phyloP scores from a whole-genome alignment of 2,329 filamentous ascomycete genomes.

The Aspergillus sp. region DNA sequence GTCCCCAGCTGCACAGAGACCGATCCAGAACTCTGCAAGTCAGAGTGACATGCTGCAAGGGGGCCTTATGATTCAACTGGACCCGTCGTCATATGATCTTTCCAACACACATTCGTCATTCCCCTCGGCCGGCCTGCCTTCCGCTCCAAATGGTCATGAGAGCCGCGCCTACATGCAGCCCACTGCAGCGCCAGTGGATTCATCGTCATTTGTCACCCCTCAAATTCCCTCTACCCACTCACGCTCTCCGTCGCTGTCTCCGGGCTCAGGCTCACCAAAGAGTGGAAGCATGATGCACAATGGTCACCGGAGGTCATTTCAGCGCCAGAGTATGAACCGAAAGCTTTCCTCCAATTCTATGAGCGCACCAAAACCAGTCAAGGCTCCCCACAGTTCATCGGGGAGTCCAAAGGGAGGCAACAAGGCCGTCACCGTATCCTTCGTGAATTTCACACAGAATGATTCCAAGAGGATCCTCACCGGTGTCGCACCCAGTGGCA shows the following conservation, averaged over 20 bases:
- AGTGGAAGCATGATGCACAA: constrained; percentile 26
- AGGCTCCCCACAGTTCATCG: constrained; percentile 29
- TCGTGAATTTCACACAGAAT: constrained; percentile 86
- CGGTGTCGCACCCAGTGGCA: constrained; percentile 88
- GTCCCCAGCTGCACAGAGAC: constrained; percentile 38
- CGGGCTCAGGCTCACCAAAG: constrained; percentile 36
- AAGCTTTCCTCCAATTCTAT: constrained; percentile 43
- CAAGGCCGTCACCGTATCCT: constrained; percentile 58
- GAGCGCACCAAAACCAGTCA: constrained; percentile 34
- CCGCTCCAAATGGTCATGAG: constrained; percentile 19
- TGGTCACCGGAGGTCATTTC: constrained; percentile 30
- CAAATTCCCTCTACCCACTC: constrained; percentile 28
- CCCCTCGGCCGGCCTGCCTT: constrained; percentile 25
- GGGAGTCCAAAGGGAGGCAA: constrained; percentile 34
- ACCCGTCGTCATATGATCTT: constrained; percentile 38
- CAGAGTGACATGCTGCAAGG: constrained; percentile 41
- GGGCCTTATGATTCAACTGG: constrained; percentile 44
- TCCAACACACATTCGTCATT: constrained; percentile 32
- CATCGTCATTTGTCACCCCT: constrained; percentile 33
- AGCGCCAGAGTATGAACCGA: constrained; percentile 42
- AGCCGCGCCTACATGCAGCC: constrained; percentile 19
- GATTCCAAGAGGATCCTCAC: constrained; percentile 79
- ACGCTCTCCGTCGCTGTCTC: constrained; percentile 43
- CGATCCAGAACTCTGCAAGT: constrained; percentile 29
- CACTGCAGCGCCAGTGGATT: constrained; percentile 24